Base-by-base conservation (phyloP, 306 rosid genomes). In the Hippophae rhamnoides region DNA sequence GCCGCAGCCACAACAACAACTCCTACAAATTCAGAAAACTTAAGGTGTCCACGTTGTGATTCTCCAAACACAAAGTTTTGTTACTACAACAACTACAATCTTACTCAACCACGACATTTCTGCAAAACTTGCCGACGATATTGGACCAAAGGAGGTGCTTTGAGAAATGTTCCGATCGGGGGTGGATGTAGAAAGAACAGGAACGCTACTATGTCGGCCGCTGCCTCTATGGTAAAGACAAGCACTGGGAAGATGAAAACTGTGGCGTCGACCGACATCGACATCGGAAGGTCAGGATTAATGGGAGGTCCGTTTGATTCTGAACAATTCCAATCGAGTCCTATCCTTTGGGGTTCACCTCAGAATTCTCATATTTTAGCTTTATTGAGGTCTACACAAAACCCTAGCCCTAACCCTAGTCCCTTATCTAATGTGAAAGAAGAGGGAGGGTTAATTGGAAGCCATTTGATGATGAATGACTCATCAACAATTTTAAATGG, bases 101-200 rank as follows among this genome's bases (percentile, higher is more conserved):
- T 90, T 69, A 87, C 97, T 31, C 97, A 90, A 78, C 98, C 98
- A 3, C 98, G 98, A 44, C 95, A 90, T 75, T 90, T 90, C 82
- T 90, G 98, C 80, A 90, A 90, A 79, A 85, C 96, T 6, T 90
- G 98, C 54, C 98, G 98, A 71, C 90, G 98, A 5, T 90, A 90
- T 72, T 90, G 98, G 94, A 85, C 94, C 46, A 82, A 82, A 74
- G 94, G 94, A 2, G 94, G 94, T 7, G 81, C 89, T 27, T 86
- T 85, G 45, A 55, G 94, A 51, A 82, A 85, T 42, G 84, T 85
- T 18, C 94, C 94, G 0, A 82, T 86, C 13, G 94, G 94, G 0
- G 89, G 94, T 1, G 89, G 94, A 9, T 82, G 89, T 70, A 69
- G 94, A 56, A 92, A 83, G 59, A 93, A 77, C 83, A 82, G 73